These are phyloP conservation scores for Wickerhamiella sergipiensis DNA, from an alignment of 805 yeast species.

Conservation along the genomic window DNA sequence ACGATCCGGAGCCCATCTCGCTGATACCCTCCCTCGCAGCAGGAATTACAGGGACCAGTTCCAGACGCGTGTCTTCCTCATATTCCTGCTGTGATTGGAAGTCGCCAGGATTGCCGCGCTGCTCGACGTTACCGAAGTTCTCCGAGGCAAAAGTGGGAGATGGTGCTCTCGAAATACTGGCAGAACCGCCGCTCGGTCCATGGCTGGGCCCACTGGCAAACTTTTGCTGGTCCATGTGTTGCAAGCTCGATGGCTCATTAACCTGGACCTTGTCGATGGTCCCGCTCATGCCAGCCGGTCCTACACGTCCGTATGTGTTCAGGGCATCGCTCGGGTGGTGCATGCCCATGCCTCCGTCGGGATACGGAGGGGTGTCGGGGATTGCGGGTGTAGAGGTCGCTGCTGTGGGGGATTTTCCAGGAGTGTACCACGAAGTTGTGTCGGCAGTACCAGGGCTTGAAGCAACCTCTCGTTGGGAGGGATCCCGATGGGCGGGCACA, in stretches of 20 bases:
- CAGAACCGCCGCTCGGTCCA: too few species aligned
- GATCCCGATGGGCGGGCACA: background rate
- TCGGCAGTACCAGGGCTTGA: background rate
- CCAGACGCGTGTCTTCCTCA: background rate
- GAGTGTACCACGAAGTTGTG: background rate
- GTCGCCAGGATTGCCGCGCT: background rate
- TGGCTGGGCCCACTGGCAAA: background rate
- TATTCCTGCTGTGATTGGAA: background rate
- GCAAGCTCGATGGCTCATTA: background rate
- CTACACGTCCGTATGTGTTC: background rate
- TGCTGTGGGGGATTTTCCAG: background rate
- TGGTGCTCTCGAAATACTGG: too few species aligned
- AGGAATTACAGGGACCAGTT: background rate
- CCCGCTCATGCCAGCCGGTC: background rate
- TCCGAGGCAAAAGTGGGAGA: background rate
- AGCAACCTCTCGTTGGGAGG: background rate
- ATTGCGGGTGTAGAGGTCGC: background rate
- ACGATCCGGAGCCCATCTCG: background rate
- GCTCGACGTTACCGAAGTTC: background rate
- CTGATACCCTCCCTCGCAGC: background rate
- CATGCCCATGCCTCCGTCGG: background rate
- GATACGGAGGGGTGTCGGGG: background rate
- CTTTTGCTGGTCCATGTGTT: background rate
- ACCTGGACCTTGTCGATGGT: background rate
- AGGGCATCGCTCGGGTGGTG: background rate